Evolutionary conservation across 2,329 filamentous ascomycete species (phyloP).

Genomic region (Aspergillus uvarum): DNA sequence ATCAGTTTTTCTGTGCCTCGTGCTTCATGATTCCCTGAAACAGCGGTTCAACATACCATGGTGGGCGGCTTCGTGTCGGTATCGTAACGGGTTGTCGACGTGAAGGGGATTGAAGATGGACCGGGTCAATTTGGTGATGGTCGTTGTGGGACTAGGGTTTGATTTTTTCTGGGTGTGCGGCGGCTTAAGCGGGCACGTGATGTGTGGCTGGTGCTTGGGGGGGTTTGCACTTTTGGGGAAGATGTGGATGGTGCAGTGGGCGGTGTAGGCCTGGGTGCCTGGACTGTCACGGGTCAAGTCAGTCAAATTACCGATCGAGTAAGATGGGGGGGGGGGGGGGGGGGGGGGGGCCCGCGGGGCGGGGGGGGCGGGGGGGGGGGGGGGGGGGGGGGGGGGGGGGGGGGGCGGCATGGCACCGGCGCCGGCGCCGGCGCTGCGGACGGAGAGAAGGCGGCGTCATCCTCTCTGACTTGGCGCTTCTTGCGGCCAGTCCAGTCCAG

Average conservation of each 20-base stretch:
- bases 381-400: no score
- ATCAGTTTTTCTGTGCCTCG: slow-evolving; percentile 8
- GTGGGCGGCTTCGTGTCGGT: slow-evolving; percentile 41
- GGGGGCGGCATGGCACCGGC: background rate
- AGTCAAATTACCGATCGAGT: background rate
- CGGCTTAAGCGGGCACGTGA: slow-evolving; percentile 37
- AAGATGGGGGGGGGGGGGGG: no score
- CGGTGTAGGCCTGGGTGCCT: background rate
- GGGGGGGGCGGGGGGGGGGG: no score
- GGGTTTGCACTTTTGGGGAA: no score
- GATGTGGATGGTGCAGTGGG: slow-evolving; percentile 1
- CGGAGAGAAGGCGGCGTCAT: background rate
- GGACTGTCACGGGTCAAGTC: background rate
- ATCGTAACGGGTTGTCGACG: slow-evolving; percentile 48
- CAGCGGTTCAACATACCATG: slow-evolving; percentile 41
- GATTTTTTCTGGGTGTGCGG: slow-evolving; percentile 35
- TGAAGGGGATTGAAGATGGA: slow-evolving; percentile 43
- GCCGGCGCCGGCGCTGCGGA: background rate
- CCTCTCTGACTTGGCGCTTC: background rate
- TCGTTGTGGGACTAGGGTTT: slow-evolving; percentile 50
- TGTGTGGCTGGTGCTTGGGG: slow-evolving; percentile 15
- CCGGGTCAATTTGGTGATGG: slow-evolving; percentile 39
- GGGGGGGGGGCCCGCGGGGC: no score
- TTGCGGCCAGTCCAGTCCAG: no score
- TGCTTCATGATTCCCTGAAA: background rate